Base-by-base conservation (phyloP, 352 stramenopile genomes). In the Globisporangium spinosum region DNA sequence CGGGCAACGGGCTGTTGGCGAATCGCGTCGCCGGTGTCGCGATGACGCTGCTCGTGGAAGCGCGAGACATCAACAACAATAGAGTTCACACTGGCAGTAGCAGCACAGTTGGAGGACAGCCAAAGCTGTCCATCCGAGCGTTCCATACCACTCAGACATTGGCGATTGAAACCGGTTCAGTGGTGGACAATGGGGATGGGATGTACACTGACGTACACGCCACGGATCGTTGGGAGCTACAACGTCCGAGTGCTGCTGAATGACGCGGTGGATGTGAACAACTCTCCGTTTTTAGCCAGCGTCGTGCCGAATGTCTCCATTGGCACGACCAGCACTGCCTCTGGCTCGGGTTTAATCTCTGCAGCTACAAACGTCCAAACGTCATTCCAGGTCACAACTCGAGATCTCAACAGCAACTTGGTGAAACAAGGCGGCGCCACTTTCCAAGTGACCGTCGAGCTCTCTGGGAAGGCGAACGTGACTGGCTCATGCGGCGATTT, bases 271-370 rank as follows among this genome's bases (percentile, higher is more conserved):
- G 68, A 85, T 12, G 73, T 94, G 7, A 74, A 83, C 59, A 85
- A 90, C 45, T 89, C 79, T 56, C 86, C 86, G 15, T 94, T 91
- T 35, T 23, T 55, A 0, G 71, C 90, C 38, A 86, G 70, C 1
- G 77, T 90, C 13, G 65, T 89, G 6, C 76, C 74, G 0, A 89
- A 84, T 49, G 53, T 63, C 10, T 72, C 85, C 5, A 65, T 80
- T 0, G 84, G 78, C 0, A 23, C 70, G 7, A 85, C 77, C 13
- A 91, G 76, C 40, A 77, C 74, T 5, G 81, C 79, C 22, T 51
- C 70, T 6, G 83, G 80, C 6, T 25, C 47, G 0, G 85, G 80
- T 0, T 47, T 87, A 1, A 69, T 45, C 35, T 69, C 62, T 27
- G 82, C 80, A 3, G 63, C 70, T 15, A 92, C 86, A 2, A 87